phyloP scores from a whole-genome alignment of 1,284 basidiomycete species.

The Agroathelia rolfsii region DNA sequence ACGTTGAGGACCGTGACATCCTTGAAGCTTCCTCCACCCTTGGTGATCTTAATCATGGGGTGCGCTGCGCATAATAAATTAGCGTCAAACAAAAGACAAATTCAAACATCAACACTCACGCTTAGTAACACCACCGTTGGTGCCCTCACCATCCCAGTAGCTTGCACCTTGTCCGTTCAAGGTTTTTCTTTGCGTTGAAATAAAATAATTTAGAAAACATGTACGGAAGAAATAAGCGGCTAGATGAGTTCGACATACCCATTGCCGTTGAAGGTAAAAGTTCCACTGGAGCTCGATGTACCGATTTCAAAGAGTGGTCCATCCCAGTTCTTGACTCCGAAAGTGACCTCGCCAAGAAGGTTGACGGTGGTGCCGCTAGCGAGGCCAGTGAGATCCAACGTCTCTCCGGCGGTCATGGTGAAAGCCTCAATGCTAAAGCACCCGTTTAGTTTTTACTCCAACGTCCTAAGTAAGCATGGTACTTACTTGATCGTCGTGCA shows the following conservation, averaged over 20 bases:
- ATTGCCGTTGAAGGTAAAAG: constrained; percentile 6
- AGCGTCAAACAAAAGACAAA: too few species aligned
- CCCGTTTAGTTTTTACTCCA: not conserved
- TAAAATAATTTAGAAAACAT: too few species aligned
- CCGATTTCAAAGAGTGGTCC: constrained; percentile 5
- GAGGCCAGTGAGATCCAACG: constrained; percentile 2
- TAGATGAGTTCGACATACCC: too few species aligned
- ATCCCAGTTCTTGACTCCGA: constrained; percentile 3
- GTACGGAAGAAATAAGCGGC: too few species aligned
- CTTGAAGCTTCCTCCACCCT: constrained; percentile 4
- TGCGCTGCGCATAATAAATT: too few species aligned
- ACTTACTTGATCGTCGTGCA: constrained; percentile 5
- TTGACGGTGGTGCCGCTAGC: constrained; percentile 3
- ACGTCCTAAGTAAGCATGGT: not conserved
- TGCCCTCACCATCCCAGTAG: too few species aligned
- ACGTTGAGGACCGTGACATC: constrained; percentile 3
- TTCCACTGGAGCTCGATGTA: not conserved
- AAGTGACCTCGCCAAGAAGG: constrained; percentile 3
- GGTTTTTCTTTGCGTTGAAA: too few species aligned
- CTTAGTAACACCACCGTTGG: too few species aligned
- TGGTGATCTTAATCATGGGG: constrained; percentile 4
- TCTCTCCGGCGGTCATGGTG: constrained; percentile 4
- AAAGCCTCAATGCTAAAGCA: constrained; percentile 1
- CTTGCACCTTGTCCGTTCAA: too few species aligned
- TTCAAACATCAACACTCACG: too few species aligned